These are phyloP conservation scores for Hibiscus trionum DNA, from an alignment of 345 rosid species.

Conservation along the genomic window DNA sequence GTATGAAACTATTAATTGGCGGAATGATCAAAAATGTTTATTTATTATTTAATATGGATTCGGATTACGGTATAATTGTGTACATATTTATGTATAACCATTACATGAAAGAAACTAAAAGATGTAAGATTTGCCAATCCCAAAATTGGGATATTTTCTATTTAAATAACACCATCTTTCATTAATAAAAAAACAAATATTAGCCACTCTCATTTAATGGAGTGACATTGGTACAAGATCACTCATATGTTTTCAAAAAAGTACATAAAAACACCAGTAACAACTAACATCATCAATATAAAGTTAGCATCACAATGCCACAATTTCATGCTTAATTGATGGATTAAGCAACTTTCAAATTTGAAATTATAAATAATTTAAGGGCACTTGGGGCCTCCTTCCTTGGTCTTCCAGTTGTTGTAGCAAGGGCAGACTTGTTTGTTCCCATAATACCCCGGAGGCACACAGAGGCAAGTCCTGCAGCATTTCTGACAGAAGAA, in stretches of 20 bases:
- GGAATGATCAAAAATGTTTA: too few relatives aligned
- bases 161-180: background rate
- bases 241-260: background rate
- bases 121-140: too few relatives aligned
- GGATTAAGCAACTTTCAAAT: background rate
- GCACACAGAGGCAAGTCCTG: constrained; percentile 63
- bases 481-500: constrained; percentile 71
- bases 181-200: background rate
- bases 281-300: background rate
- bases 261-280: background rate
- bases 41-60: too few relatives aligned
- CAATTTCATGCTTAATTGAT: background rate
- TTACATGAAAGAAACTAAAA: too few relatives aligned
- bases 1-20: too few relatives aligned
- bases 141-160: background rate
- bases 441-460: constrained; percentile 59
- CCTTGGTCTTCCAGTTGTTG: constrained; percentile 67
- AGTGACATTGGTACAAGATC: background rate
- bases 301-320: background rate
- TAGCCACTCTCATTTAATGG: constrained; percentile 27
- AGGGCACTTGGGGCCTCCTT: constrained; percentile 78
- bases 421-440: constrained; percentile 66
- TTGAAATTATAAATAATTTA: background rate
- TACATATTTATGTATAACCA: too few relatives aligned
- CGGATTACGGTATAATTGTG: too few relatives aligned